Percentiles rank a stretch among this genome's conserved stretches.
Conservation (phyloP, 164 flowering plant genomes). For the Vitis amurensis region DNA sequence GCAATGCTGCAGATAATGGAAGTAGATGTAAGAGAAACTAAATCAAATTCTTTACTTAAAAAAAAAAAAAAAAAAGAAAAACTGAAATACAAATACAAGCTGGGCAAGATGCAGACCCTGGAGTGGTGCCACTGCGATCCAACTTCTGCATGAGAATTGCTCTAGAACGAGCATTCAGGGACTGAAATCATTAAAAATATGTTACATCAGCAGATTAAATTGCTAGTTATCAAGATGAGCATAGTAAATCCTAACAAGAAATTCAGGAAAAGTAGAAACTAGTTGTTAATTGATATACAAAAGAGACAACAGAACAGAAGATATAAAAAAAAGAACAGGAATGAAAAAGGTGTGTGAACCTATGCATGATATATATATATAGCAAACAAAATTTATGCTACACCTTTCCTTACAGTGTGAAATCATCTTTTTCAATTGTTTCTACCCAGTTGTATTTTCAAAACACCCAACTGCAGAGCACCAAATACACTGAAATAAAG, state of each 20-base stretch:
- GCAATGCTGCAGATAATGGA: constrained; percentile 41
- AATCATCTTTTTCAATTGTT: too few relatives aligned
- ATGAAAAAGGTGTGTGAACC: neutral
- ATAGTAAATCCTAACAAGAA: too few relatives aligned
- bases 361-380: too few relatives aligned
- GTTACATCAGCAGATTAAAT: neutral
- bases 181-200: constrained; percentile 34
- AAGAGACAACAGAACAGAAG: neutral
- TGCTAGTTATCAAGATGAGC: constrained; percentile 1
- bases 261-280: neutral
- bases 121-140: constrained; percentile 75
- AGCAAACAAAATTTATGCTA: too few relatives aligned
- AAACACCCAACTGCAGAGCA: too few relatives aligned
- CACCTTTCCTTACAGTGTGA: too few relatives aligned
- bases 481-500: too few relatives aligned
- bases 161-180: constrained; percentile 85
- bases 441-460: too few relatives aligned
- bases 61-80: neutral
- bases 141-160: constrained; percentile 87
- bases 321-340: neutral
- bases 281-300: neutral
- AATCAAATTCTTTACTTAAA: too few relatives aligned
- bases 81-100: neutral
- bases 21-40: constrained; percentile 4
- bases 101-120: constrained; percentile 42